phyloP scores from a whole-genome alignment of 2,329 filamentous ascomycete species.

The Onygena corvina region DNA sequence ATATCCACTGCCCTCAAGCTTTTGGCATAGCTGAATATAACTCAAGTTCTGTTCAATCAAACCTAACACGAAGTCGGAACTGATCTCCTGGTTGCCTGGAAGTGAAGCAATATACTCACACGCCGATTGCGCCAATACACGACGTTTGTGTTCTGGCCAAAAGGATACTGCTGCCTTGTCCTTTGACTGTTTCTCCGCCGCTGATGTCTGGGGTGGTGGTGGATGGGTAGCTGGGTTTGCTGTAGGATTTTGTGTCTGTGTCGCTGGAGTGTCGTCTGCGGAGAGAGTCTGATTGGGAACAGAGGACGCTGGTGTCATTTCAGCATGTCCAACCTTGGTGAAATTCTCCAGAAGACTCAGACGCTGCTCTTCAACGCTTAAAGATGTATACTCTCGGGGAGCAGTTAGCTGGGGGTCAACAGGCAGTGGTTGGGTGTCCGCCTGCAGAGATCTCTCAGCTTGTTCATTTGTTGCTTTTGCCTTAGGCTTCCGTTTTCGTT shows the following conservation, averaged over 20 bases:
- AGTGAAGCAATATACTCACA: slow-evolving; percentile 35
- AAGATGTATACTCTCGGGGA: background rate
- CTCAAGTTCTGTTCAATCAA: slow-evolving; percentile 44
- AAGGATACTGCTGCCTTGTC: slow-evolving; percentile 20
- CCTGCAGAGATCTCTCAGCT: too few relatives aligned
- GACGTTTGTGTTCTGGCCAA: slow-evolving; percentile 41
- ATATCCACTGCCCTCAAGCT: slow-evolving; percentile 40
- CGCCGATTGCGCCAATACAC: slow-evolving; percentile 40
- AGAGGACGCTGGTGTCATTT: background rate
- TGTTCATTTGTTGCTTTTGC: too few relatives aligned
- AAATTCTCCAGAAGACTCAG: slow-evolving; percentile 2
- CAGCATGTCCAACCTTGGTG: background rate
- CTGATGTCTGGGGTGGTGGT: background rate
- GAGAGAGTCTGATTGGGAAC: background rate
- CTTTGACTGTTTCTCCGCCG: slow-evolving; percentile 19
- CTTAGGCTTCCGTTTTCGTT: slow-evolving; percentile 10
- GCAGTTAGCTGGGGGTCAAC: background rate
- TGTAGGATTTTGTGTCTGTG: background rate
- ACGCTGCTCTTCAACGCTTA: slow-evolving; percentile 5
- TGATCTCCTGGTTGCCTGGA: slow-evolving; percentile 32
- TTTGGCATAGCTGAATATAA: slow-evolving; percentile 45
- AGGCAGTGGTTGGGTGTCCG: too few relatives aligned
- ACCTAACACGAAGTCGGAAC: slow-evolving; percentile 30
- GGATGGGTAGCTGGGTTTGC: background rate
- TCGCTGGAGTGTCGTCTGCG: background rate